Evolutionary conservation across 208 protist species (phyloP), one percentile per base, ranked within the genome.

Genomic region (Leishmania amazonensis): DNA sequence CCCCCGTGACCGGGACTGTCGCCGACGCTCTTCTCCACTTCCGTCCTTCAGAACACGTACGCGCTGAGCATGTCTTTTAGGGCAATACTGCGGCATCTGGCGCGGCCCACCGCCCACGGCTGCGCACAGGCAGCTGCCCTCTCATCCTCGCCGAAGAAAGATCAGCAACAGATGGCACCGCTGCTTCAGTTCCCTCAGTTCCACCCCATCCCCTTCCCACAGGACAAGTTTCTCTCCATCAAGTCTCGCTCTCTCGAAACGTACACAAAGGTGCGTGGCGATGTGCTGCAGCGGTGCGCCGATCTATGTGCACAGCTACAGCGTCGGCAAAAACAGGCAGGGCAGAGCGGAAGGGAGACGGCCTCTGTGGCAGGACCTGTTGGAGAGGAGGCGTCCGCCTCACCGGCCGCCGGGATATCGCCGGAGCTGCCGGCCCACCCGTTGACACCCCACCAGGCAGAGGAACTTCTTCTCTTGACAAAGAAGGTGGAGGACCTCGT

Each of bases 151-250:
- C 8, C n/a, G 57, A 28, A 19, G 53, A n/a, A 62, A 35, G 8
- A 58, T 60, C 75, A 28, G n/a, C 38, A 49, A 51, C 21, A 38
- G 40, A 13, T 57, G 58, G 31, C 62, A 24, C 78, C 82, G 38
- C 82, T 85, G 1, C 77, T 85, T 28, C 78, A 85, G 74, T 82
- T 90, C 9, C 86, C 90, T 2, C 68, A 79, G 31, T 95, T 96
- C 72, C 89, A 85, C 31, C 90, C 93, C 28, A 68, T 87, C 15
- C 84, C 83, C 0, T 96, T 95, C 53, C 83, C 83, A 64, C 84
- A 89, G 31, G 93, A 93, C 45, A 96, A 95, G 75, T 96, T 95
- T 78, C 88, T 96, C 47, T 95, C 93, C 17, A 91, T 96, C 65
- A 91, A 94, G 73, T 92, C 81, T 15, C 90, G 93, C 53, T 89